phyloP scores from a whole-genome alignment of 179 eudicot genomes.

The Spinacia oleracea region DNA sequence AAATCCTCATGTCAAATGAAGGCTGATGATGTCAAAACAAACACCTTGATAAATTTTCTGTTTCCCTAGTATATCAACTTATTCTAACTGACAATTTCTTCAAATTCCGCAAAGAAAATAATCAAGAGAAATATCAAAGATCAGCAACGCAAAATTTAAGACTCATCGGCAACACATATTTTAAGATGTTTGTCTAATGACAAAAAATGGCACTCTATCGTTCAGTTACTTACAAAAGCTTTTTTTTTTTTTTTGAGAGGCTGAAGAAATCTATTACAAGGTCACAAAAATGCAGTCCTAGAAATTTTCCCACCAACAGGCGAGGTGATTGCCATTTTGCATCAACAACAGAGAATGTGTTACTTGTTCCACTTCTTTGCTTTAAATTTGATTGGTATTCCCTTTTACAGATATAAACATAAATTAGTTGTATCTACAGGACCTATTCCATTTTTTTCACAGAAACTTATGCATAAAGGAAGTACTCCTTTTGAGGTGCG shows the following conservation, averaged over 20 bases:
- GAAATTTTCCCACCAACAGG: not conserved
- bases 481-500: not conserved
- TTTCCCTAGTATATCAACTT: not conserved
- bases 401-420: not conserved
- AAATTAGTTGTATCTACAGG: not conserved
- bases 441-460: not conserved
- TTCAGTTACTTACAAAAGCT: not conserved
- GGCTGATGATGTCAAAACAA: not conserved
- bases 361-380: not conserved
- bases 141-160: too few relatives aligned
- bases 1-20: not conserved
- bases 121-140: not conserved
- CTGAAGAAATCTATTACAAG: not conserved
- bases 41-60: not conserved
- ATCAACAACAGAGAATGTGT: not conserved
- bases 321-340: not conserved
- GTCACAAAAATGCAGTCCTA: not conserved
- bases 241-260: not conserved
- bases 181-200: not conserved
- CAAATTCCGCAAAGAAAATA: not conserved
- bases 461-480: not conserved
- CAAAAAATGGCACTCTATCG: not conserved
- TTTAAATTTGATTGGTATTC: not conserved
- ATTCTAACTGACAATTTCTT: not conserved
- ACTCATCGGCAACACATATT: not conserved